Evolutionary conservation across 1,284 basidiomycete species (phyloP).

Genomic region (Pseudozyma tsukubaensis): DNA sequence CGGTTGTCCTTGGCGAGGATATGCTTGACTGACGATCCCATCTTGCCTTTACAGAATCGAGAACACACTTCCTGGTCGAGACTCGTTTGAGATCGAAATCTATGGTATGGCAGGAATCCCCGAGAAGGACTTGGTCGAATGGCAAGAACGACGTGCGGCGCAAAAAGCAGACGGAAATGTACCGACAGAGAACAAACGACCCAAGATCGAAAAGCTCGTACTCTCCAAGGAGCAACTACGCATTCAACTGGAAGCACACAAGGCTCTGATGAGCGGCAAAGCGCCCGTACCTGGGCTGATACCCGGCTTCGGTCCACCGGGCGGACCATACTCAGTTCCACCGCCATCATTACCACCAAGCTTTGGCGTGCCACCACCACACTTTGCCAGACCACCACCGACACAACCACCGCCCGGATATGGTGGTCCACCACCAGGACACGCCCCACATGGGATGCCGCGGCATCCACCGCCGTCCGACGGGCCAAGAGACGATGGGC

Average conservation of each 20-base stretch:
- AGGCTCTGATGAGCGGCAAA: constrained; percentile 85
- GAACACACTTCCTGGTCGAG: constrained; percentile 93
- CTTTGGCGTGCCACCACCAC: constrained; percentile 27
- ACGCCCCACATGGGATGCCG: constrained; percentile 2
- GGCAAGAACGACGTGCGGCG: constrained; percentile 79
- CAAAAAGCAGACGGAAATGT: constrained; percentile 37
- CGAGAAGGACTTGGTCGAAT: constrained; percentile 90
- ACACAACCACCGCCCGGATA: constrained; percentile 36
- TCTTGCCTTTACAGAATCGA: constrained; percentile 77
- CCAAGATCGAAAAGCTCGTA: constrained; percentile 83
- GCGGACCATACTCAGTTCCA: constrained; percentile 34
- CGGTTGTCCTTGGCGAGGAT: not conserved
- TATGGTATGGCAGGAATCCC: constrained; percentile 99
- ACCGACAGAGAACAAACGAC: constrained; percentile 77
- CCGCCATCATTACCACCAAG: constrained; percentile 28
- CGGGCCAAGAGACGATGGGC: constrained; percentile 17
- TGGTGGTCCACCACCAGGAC: constrained; percentile 15
- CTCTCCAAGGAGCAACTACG: constrained; percentile 79
- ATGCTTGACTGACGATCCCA: not conserved
- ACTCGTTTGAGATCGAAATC: constrained; percentile 98
- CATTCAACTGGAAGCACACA: constrained; percentile 87
- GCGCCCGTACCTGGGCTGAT: constrained; percentile 43
- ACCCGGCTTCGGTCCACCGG: constrained; percentile 29
- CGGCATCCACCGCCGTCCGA: constrained; percentile 7
- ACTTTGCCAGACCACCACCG: constrained; percentile 37